Evolutionary conservation across 768 basidiomycete genomes (phyloP), one percentile per base, ranked within the genome.

Genomic region (Tylopilus subfusipes): DNA sequence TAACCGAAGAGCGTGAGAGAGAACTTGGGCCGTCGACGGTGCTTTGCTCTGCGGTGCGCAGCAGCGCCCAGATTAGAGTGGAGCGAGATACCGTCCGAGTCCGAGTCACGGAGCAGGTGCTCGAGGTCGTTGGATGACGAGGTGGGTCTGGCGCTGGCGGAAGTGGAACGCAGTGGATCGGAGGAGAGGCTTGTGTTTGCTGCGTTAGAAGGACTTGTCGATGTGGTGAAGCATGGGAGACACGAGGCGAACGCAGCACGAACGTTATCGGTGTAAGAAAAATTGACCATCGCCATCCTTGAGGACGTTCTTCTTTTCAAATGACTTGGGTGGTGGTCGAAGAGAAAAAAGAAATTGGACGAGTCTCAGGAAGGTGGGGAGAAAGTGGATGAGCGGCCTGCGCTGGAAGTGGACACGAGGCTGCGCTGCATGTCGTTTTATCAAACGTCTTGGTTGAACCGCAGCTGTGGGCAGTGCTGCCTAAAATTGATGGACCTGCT

Each of bases 181-280:
- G 48, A 58, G 50, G 48, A 58, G 56, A 33, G 36, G 54, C 48
- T 48, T 52, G 55, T 53, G 6, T 34, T 47, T n/a, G 2, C 24
- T 25, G 56, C 30, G 2, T 42, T 60, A 6, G 36, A 25, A 24
- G 56, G 42, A n/a, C n/a, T n/a, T n/a, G n/a, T n/a, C n/a, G n/a
- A 74, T 72, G 63, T 64, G 24, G 68, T 56, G 60, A 86, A 72
- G 65, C 84, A 88, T 54, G 82, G 75, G 5, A 85, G 72, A 65
- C 86, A 88, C 22, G 84, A 76, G 44, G 75, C 72, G 54, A 86
- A 64, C 16, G 80, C 82, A 33, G 84, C 82, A 39, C 79, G 78
- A 50, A 85, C 47, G 42, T 72, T 78, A 62, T 88, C 87, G 11
- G 78, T 75, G 80, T 83, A 88, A 19, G 86, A 86, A 62, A 82